Conservation (phyloP, 495 filamentous ascomycete genomes). For the Penicillium turbatum region DNA sequence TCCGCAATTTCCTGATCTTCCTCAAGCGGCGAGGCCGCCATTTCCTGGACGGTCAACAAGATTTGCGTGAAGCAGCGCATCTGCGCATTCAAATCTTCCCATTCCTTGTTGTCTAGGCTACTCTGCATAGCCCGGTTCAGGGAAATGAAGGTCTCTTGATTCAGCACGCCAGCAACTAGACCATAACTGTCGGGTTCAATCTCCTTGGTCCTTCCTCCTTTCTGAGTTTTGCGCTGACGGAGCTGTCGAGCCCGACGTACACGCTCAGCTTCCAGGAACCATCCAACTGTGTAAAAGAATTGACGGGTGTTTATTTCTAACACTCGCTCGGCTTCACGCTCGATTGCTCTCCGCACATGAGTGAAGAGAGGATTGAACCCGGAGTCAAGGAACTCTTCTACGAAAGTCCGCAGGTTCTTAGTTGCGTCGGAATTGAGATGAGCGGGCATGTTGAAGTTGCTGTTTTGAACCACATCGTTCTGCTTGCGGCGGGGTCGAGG, state of each 20-base stretch:
- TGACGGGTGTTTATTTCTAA: conserved; percentile 68
- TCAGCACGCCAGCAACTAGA: conserved; percentile 81
- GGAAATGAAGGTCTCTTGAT: conserved; percentile 87
- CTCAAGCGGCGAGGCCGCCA: conserved; percentile 77
- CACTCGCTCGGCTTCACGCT: conserved; percentile 84
- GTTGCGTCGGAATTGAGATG: conserved; percentile 63
- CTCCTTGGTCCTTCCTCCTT: conserved; percentile 36
- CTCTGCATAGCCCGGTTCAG: conserved; percentile 79
- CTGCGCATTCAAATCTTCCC: conserved; percentile 78
- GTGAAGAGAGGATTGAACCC: conserved; percentile 92
- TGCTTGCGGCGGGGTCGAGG: conserved; percentile 61
- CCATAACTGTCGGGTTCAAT: conserved; percentile 73
- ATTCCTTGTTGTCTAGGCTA: conserved; percentile 73
- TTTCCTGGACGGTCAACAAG: conserved; percentile 90
- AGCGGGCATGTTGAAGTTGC: conserved; percentile 72
- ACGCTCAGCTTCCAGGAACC: conserved; percentile 91
- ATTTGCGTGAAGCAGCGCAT: conserved; percentile 81
- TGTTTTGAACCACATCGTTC: conserved; percentile 56
- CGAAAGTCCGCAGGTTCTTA: conserved; percentile 71
- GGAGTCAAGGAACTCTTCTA: conserved; percentile 92
- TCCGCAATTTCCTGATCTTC: conserved; percentile 98
- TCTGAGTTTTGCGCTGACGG: conserved; percentile 29
- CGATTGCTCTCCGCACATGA: conserved; percentile 82
- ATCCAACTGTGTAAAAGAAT: conserved; percentile 88
- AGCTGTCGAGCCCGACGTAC: conserved; percentile 59